These are phyloP conservation scores for Fusarium paranaense DNA, from an alignment of 2,329 filamentous ascomycete genomes.

Conservation along the genomic window DNA sequence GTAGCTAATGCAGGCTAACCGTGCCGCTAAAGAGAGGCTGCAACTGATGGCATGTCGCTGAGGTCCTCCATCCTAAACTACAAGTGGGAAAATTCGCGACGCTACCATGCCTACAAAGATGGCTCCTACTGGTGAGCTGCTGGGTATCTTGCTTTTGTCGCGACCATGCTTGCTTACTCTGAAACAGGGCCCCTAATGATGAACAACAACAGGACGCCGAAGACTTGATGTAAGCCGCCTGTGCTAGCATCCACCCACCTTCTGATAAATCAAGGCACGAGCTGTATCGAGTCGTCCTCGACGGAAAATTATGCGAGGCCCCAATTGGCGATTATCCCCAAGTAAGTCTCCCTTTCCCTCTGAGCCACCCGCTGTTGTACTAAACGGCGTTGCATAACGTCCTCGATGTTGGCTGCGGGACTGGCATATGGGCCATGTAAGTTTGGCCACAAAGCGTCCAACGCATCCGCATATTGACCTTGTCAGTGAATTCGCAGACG, in stretches of 20 bases:
- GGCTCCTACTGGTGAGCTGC: not conserved
- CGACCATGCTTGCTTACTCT: not conserved
- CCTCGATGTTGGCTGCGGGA: slow-evolving; percentile 1
- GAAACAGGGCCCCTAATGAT: not conserved
- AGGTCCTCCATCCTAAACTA: not conserved
- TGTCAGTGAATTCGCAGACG: not conserved
- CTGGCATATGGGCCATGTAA: slow-evolving; percentile 3
- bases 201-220: slow-evolving; percentile 4
- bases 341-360: not conserved
- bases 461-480: not conserved
- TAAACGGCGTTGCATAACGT: not conserved
- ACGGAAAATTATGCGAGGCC: not conserved
- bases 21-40: not conserved
- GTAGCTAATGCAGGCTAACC: not conserved
- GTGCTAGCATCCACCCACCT: not conserved
- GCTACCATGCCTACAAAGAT: slow-evolving; percentile 1
- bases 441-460: not conserved
- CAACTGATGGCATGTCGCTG: not conserved
- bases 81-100: slow-evolving; percentile 5
- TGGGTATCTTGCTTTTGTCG: not conserved
- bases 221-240: not conserved
- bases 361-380: not conserved
- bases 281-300: not conserved
- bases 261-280: not conserved
- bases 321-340: not conserved